Conservation (phyloP, 2,329 filamentous ascomycete species). For the Fusarium oligoseptatum region DNA sequence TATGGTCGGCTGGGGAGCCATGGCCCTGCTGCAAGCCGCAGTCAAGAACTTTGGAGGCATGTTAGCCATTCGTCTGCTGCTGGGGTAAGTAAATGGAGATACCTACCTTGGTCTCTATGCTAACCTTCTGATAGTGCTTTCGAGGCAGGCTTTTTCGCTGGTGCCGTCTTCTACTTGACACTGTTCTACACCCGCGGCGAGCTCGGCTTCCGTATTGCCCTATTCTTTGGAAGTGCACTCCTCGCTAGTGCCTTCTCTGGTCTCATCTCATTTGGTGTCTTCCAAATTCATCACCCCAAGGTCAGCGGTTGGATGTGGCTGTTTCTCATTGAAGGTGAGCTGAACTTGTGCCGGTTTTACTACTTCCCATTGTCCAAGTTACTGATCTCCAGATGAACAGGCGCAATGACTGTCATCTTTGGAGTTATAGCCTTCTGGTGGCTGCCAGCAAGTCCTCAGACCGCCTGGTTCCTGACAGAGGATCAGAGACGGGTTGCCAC, state of each 20-base stretch:
- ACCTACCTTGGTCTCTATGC: background rate
- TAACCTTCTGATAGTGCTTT: conserved; percentile 39
- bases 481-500: conserved; percentile 57
- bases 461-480: conserved; percentile 56
- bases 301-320: conserved; percentile 6
- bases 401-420: conserved; percentile 55
- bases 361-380: background rate
- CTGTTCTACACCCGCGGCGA: conserved; percentile 73
- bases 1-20: conserved; percentile 60
- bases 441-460: conserved; percentile 54
- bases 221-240: conserved; percentile 70
- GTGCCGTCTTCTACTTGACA: conserved; percentile 59
- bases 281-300: conserved; percentile 48
- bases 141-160: conserved; percentile 65
- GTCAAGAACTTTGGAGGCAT: conserved; percentile 61
- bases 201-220: conserved; percentile 69
- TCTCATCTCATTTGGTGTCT: conserved; percentile 71
- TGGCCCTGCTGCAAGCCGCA: conserved; percentile 59
- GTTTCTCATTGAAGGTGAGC: conserved; percentile 58
- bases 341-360: background rate
- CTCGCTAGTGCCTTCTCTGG: conserved; percentile 77
- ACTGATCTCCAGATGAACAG: conserved; percentile 49
- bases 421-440: conserved; percentile 39
- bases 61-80: conserved; percentile 58
- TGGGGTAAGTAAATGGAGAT: conserved; percentile 32